A percentile compares a stretch with the other conserved stretches of the same genome.
Conservation (phyloP, 768 basidiomycete genomes). For the Melanogaster broomeanus region DNA sequence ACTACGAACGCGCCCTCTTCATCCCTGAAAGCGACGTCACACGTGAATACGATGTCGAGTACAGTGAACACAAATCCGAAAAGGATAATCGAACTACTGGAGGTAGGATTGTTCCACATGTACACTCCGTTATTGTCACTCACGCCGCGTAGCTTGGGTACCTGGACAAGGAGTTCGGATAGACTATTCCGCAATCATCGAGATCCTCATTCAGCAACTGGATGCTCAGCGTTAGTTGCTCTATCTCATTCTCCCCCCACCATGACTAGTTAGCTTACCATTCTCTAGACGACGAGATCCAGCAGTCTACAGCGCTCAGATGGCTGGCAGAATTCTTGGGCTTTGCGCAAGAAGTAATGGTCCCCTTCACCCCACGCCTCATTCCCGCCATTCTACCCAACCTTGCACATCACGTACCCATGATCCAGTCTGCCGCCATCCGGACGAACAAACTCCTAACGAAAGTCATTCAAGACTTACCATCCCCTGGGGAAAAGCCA, state of each 20-base stretch:
- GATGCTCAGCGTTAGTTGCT: constrained; percentile 72
- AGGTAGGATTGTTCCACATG: constrained; percentile 40
- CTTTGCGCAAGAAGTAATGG: constrained; percentile 89
- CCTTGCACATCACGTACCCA: constrained; percentile 85
- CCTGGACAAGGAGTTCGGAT: constrained; percentile 94
- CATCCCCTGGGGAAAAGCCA: constrained; percentile 60
- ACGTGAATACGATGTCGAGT: constrained; percentile 42
- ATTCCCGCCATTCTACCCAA: constrained; percentile 93
- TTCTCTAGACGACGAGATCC: constrained; percentile 79
- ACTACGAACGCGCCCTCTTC: constrained; percentile 58
- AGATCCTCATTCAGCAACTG: constrained; percentile 88
- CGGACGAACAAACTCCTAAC: constrained; percentile 85
- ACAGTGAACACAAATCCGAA: constrained; percentile 43
- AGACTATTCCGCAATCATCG: constrained; percentile 89
- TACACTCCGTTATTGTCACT: constrained; percentile 1
- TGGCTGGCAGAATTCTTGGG: constrained; percentile 92
- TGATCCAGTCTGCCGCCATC: constrained; percentile 85
- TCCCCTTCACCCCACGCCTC: constrained; percentile 91
- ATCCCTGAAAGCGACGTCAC: constrained; percentile 47
- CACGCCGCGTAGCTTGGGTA: constrained; percentile 62
- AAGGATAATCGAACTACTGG: constrained; percentile 63
- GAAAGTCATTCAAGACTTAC: constrained; percentile 83
- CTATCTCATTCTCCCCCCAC: constrained; percentile 1
- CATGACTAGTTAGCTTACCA: constrained; percentile 1
- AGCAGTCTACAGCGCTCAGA: constrained; percentile 88